Evolutionary conservation across 306 rosid species (phyloP).

Genomic region (Morella rubra): DNA sequence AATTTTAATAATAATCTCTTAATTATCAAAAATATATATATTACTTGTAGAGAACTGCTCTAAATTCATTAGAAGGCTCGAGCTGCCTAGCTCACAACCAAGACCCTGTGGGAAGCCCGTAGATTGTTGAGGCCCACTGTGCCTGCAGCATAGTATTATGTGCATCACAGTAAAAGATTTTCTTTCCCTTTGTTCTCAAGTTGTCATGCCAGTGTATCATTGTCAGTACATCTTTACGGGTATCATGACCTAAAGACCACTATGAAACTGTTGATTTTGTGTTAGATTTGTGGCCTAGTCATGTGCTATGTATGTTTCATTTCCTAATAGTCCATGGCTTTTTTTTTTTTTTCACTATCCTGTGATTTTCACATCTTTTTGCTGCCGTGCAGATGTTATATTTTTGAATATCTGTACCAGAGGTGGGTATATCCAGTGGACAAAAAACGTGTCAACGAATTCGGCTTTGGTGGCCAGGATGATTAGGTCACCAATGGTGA

Average conservation of each 20-base stretch:
- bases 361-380: constrained; percentile 22
- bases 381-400: constrained; percentile 70
- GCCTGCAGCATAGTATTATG: neutral
- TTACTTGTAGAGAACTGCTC: neutral
- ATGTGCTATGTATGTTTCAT: no score
- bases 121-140: neutral
- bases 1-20: no score
- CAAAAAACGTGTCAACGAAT: constrained; percentile 87
- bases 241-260: neutral
- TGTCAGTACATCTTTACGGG: neutral
- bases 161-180: neutral
- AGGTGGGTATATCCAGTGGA: constrained; percentile 96
- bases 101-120: neutral
- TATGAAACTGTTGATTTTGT: neutral
- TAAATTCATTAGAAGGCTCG: neutral
- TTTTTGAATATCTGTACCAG: constrained; percentile 77
- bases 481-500: constrained; percentile 45
- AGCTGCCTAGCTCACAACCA: neutral
- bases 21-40: neutral
- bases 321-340: neutral
- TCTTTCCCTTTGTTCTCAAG: neutral
- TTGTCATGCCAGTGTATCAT: neutral
- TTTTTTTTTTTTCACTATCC: no score
- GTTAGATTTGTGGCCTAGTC: neutral
- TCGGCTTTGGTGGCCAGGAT: constrained; percentile 93